Percentiles rank a stretch among this genome's conserved stretches.
Conservation (phyloP, 2,329 filamentous ascomycete genomes). For the Rugonectria rugulosa region DNA sequence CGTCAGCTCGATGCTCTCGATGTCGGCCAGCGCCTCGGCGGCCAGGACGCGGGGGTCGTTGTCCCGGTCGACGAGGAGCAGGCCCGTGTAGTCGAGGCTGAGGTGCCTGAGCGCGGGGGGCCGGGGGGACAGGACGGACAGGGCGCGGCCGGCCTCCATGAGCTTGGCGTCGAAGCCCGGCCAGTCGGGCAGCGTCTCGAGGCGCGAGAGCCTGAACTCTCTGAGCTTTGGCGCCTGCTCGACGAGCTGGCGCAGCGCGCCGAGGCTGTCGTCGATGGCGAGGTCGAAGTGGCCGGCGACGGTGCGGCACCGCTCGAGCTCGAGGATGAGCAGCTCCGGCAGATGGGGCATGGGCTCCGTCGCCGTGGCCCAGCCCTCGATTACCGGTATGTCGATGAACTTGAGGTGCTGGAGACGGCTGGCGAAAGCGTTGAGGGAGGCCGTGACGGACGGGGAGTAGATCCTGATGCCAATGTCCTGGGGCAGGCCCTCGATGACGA, state of each 20-base stretch:
- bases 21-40: not conserved
- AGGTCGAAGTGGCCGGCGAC: conserved; percentile 80
- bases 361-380: not conserved
- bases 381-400: not conserved
- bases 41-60: conserved; percentile 49
- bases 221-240: too few species aligned
- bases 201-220: too few species aligned
- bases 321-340: conserved; percentile 11
- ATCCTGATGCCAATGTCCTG: not conserved
- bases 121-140: too few species aligned
- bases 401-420: not conserved
- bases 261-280: conserved; percentile 68
- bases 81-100: too few species aligned
- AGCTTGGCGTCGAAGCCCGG: too few species aligned
- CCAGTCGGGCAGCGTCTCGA: too few species aligned
- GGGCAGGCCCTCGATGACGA: not conserved
- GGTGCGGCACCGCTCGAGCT: conserved; percentile 67
- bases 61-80: conserved; percentile 48
- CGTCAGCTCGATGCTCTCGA: not conserved
- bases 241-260: conserved; percentile 55
- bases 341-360: not conserved
- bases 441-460: not conserved
- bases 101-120: too few species aligned
- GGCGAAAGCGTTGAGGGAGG: not conserved
- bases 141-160: too few species aligned